Evolutionary conservation across 164 flowering plant genomes (phyloP), one percentile per base, ranked within the genome.

Genomic region (Dillenia turbinata): DNA sequence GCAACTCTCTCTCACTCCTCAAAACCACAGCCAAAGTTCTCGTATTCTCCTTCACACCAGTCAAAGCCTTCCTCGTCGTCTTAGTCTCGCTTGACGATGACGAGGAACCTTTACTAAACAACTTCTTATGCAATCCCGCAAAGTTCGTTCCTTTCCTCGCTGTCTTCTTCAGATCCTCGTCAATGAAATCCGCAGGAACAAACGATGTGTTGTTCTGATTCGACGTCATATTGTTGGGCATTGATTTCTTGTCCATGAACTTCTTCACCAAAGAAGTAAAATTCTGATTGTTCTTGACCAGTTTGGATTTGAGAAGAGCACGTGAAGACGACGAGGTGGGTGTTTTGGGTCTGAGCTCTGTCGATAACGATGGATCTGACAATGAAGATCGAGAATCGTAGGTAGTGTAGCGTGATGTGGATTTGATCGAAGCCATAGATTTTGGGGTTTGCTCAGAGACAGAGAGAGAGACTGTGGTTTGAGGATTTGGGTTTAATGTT

Each of bases 1-100:
- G 62, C n/a, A 94, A 86, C 77, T 94, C 98, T 64, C 97, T 83
- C 76, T 94, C 98, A 52, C 97, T 94, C 77, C 91, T 83, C 68
- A 94, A 59, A 62, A 94, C 98, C 97, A 89, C 89, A 0, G 89
- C 96, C 66, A 94, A 66, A 2, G 91, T 91, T 80, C 98, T 82
- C 10, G 97, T 83, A 59, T 94, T 90, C 58, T 81, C 73, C 66
- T 89, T 90, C 50, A 83, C 92, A 60, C 90, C 97, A 22, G 81
- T 77, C 79, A 90, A 63, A 12, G 95, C 92, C 81, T 86, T 88
- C 52, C 50, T 60, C 54, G 54, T 69, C 63, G 54, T 73, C 75
- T 71, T 78, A 9, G 43, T 26, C 48, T 40, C 47, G 22, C 47
- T 53, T 45, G 63, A 10, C 9, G 49, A 10, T 10, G 49, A 58